Percentiles rank a stretch among this genome's conserved stretches.
Conservation (phyloP, 106 monocot genomes). For the Gastrodia elata region DNA sequence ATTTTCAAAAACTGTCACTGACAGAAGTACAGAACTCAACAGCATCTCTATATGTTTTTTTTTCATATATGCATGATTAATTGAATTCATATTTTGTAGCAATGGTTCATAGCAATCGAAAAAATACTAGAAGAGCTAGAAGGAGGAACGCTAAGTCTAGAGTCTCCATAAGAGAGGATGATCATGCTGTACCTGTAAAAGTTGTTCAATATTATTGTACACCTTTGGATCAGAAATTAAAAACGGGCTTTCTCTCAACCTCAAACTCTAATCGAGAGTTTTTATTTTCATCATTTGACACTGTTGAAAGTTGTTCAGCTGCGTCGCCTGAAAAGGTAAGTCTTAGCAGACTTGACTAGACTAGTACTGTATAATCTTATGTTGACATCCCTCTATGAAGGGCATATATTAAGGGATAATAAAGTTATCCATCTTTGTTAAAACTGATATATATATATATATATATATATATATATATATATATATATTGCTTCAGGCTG, state of each 20-base stretch:
- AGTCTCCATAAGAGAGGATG: not conserved
- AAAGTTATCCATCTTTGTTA: not conserved
- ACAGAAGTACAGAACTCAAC: not conserved
- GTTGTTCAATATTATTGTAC: not conserved
- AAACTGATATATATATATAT: no score
- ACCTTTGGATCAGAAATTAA: not conserved
- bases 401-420: not conserved
- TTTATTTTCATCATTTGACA: not conserved
- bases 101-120: not conserved
- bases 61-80: not conserved
- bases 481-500: not conserved
- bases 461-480: no score
- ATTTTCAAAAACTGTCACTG: not conserved
- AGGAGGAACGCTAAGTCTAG: not conserved
- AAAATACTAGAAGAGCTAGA: not conserved
- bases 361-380: not conserved
- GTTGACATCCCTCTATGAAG: not conserved
- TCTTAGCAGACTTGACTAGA: not conserved
- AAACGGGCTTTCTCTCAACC: not conserved
- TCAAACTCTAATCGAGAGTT: not conserved
- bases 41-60: not conserved
- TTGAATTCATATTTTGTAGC: not conserved
- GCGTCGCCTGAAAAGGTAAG: not conserved
- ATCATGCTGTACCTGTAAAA: not conserved
- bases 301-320: not conserved